These are phyloP conservation scores for Russula sp. DNA, from an alignment of 768 basidiomycete species.

Conservation along the genomic window DNA sequence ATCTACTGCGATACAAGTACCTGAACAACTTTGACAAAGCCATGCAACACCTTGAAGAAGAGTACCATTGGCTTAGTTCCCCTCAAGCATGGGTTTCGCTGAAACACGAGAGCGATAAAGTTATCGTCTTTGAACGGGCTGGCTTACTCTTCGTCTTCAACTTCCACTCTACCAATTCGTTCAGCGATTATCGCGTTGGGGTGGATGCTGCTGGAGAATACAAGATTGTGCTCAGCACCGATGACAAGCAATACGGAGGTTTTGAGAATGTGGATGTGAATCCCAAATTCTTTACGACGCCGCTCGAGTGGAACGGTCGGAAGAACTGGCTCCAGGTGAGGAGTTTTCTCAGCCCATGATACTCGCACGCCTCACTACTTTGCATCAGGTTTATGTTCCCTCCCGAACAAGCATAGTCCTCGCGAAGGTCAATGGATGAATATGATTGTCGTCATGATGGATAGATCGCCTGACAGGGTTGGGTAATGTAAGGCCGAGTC, in stretches of 20 bases:
- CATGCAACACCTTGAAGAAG: constrained; percentile 84
- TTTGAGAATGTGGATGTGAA: constrained; percentile 73
- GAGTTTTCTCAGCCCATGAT: constrained; percentile 17
- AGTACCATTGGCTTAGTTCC: constrained; percentile 80
- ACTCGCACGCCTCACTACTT: background rate
- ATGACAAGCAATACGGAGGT: constrained; percentile 87
- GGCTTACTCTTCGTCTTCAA: constrained; percentile 96
- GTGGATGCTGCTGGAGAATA: constrained; percentile 86
- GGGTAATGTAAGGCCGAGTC: background rate
- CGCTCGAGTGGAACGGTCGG: constrained; percentile 88
- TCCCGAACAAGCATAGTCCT: constrained; percentile 65
- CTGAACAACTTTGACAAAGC: constrained; percentile 90
- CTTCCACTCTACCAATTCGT: constrained; percentile 90
- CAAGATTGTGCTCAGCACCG: constrained; percentile 71
- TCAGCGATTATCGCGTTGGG: constrained; percentile 91
- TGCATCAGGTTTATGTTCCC: constrained; percentile 64
- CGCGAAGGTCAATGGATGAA: constrained; percentile 39
- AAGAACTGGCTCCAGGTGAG: constrained; percentile 85
- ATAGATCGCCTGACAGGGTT: background rate
- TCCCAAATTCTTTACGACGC: constrained; percentile 71
- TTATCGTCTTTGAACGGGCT: constrained; percentile 91
- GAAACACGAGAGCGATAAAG: constrained; percentile 91
- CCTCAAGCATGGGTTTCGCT: constrained; percentile 90
- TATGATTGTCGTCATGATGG: background rate
- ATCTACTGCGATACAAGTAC: constrained; percentile 84